These are phyloP conservation scores for Citrus sinensis DNA, from an alignment of 345 rosid species.

Conservation along the genomic window DNA sequence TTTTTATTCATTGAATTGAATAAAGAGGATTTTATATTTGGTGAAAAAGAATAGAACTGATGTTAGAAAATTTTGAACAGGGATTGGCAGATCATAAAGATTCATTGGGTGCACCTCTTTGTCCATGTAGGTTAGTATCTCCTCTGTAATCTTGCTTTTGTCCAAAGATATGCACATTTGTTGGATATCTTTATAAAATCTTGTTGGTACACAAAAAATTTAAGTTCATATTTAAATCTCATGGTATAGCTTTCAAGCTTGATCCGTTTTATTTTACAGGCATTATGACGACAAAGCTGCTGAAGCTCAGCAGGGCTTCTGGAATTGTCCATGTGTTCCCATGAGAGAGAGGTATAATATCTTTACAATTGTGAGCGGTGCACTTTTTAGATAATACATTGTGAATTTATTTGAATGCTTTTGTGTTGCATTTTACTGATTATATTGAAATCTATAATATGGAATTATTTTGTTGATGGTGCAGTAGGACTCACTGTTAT, in stretches of 20 bases:
- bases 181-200: background rate
- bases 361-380: background rate
- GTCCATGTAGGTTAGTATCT: slow-evolving; percentile 72
- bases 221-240: background rate
- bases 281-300: slow-evolving; percentile 96
- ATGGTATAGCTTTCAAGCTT: slow-evolving; percentile 5
- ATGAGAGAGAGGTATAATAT: slow-evolving; percentile 88
- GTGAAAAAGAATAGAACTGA: background rate
- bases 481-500: too few species aligned
- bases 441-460: background rate
- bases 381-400: background rate
- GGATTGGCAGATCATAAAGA: slow-evolving; percentile 96
- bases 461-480: background rate
- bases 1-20: background rate
- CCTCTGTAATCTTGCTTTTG: background rate
- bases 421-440: background rate
- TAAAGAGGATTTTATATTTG: background rate
- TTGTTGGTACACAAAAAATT: background rate
- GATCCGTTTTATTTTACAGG: slow-evolving; percentile 35
- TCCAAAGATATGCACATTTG: background rate
- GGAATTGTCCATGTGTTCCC: slow-evolving; percentile 99
- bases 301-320: slow-evolving; percentile 89
- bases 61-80: slow-evolving; percentile 30
- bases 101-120: slow-evolving; percentile 86
- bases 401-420: background rate